Evolutionary conservation across 495 filamentous ascomycete species (phyloP), one percentile per base, ranked within the genome.

Genomic region (Penicillium angulare): DNA sequence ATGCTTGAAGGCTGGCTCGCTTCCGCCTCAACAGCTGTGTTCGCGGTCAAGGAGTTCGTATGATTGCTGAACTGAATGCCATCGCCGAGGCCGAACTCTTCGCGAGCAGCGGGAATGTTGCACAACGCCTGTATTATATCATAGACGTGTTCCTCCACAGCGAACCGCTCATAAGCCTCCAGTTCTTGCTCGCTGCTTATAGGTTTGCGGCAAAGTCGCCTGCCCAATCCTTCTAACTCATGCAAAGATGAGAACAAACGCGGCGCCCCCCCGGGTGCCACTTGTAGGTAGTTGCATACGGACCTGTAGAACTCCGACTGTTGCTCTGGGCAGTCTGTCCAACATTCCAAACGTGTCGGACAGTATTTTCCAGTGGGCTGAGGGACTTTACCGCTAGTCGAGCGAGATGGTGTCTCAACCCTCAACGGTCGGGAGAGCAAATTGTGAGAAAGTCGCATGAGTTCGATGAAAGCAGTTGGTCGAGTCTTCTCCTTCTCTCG

Each of bases 381-480:
- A 36, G 48, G 55, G 35, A 51, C 59, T 49, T 50, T 57, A 47
- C 52, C 57, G 43, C 51, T 59, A 36, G 57, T 69, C 38, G 57
- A 68, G 47, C 47, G 43, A 46, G 43, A 71, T 49, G 43, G 55
- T 53, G 54, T 55, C 56, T 43, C 31, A 4, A 47, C 48, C 43
- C 43, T 16, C 29, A 53, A 35, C 23, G 15, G 44, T 1, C 46
- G 42, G 29, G 56, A 74, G 53, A 69, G 50, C 21, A 65, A 40
- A 45, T 61, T 50, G 45, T 70, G 55, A 49, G 50, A 68, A 43
- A 48, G 47, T 44, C 44, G 47, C 29, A 71, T 50, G 56, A 66
- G 61, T 50, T 67, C 69, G 55, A 49, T 47, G 47, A 69, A 64
- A 53, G 64, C 56, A 34, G 66, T 73, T 22, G 9, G 49, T 51